Conservation (phyloP, 2,329 filamentous ascomycete species). For the Bertia moriformis region DNA sequence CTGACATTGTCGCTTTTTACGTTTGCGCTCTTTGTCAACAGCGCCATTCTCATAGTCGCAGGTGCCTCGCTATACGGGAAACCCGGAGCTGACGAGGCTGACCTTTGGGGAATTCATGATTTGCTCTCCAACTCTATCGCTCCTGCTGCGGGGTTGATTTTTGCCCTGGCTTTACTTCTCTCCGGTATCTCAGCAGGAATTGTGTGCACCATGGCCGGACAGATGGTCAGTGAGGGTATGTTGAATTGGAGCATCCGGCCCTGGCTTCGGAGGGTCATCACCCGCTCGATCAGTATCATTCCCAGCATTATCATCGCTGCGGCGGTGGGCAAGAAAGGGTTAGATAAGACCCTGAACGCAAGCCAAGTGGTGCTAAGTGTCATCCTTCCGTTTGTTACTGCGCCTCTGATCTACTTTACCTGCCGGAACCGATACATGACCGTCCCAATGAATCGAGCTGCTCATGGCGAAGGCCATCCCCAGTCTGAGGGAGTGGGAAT, state of each 20-base stretch:
- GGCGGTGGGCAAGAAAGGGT: constrained; percentile 12
- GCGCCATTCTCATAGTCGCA: constrained; percentile 67
- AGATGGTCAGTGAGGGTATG: constrained; percentile 31
- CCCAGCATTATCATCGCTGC: constrained; percentile 14
- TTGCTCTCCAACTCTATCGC: constrained; percentile 57
- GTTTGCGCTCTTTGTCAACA: constrained; percentile 75
- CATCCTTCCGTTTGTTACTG: constrained; percentile 13
- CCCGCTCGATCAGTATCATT: constrained; percentile 13
- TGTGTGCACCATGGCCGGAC: constrained; percentile 76
- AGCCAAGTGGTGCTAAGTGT: constrained; percentile 12
- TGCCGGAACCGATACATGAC: constrained; percentile 11
- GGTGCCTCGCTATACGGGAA: constrained; percentile 60
- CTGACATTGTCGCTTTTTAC: constrained; percentile 61
- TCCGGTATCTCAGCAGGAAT: constrained; percentile 72
- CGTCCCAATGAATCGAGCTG: background rate
- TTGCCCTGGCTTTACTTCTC: constrained; percentile 66
- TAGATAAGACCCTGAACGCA: constrained; percentile 11
- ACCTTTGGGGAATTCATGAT: constrained; percentile 71
- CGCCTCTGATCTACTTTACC: constrained; percentile 14
- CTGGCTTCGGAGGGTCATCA: constrained; percentile 12
- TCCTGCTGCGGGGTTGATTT: constrained; percentile 66
- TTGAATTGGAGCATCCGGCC: constrained; percentile 11
- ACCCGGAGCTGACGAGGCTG: constrained; percentile 46
- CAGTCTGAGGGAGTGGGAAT: background rate
- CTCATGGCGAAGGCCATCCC: background rate